Evolutionary conservation across 2,329 filamentous ascomycete species (phyloP).

Genomic region (Polytolypa hystricis): DNA sequence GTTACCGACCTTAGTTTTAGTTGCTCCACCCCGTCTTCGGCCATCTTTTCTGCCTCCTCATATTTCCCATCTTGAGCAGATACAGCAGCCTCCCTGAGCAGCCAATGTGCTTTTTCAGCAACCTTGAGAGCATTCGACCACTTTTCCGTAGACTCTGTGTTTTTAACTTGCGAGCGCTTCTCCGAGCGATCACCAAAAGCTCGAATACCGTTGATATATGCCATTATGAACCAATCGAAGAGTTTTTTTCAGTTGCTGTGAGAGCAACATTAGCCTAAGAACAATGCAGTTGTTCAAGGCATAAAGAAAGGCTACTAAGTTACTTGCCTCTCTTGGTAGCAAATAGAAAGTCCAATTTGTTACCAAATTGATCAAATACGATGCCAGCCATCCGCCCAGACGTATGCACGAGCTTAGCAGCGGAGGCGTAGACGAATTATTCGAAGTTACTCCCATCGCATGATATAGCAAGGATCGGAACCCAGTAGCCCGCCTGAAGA

Average conservation of each 20-base stretch:
- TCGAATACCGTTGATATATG: not conserved
- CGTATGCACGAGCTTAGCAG: not conserved
- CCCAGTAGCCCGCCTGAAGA: slow-evolving; percentile 1
- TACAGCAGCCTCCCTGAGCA: not conserved
- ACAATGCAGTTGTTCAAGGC: too few relatives aligned
- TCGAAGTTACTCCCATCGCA: slow-evolving; percentile 5
- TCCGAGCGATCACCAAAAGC: not conserved
- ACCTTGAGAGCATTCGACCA: not conserved
- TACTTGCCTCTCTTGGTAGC: too few relatives aligned
- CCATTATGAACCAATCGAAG: not conserved
- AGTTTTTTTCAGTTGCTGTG: not conserved
- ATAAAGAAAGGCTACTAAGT: too few relatives aligned
- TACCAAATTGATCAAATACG: not conserved
- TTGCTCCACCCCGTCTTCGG: not conserved
- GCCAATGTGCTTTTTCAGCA: not conserved
- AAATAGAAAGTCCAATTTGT: not conserved
- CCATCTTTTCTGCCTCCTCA: not conserved
- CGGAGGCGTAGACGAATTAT: slow-evolving; percentile 4
- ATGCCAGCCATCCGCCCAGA: not conserved
- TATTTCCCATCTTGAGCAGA: not conserved
- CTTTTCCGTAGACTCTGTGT: too few relatives aligned
- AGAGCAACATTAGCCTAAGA: too few relatives aligned
- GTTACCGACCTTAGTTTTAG: not conserved
- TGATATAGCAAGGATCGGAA: slow-evolving; percentile 6
- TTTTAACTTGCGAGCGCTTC: not conserved